These are phyloP conservation scores for Raphanus hybrid DNA, from an alignment of 441 rosid species.

Conservation along the genomic window DNA sequence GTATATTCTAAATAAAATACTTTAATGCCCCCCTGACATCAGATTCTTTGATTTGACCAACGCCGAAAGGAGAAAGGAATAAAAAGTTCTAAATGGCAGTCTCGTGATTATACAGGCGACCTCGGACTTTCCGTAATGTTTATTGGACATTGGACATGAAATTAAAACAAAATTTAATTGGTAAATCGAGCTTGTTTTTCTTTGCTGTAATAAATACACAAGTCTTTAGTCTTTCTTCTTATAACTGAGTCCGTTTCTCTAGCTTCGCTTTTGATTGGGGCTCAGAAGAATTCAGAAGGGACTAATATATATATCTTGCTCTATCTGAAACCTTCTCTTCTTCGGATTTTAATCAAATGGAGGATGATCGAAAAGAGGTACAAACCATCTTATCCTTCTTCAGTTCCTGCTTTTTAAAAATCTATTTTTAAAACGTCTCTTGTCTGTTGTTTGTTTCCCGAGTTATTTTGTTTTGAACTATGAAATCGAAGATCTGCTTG, in stretches of 20 bases:
- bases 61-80: constrained; percentile 7
- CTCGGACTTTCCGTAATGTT: constrained; percentile 37
- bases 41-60: constrained; percentile 9
- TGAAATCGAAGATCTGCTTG: constrained; percentile 28
- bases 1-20: too few relatives aligned
- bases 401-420: background rate
- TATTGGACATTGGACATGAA: background rate
- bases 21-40: too few relatives aligned
- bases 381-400: background rate
- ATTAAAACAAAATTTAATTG: background rate
- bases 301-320: background rate
- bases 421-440: too few relatives aligned
- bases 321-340: background rate
- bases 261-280: background rate
- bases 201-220: constrained; percentile 27
- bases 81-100: constrained; percentile 26
- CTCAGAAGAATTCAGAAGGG: background rate
- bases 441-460: constrained; percentile 10
- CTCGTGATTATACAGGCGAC: constrained; percentile 25
- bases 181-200: constrained; percentile 27
- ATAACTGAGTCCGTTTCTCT: constrained; percentile 7
- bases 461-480: background rate
- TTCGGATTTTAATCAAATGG: constrained; percentile 27
- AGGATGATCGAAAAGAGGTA: constrained; percentile 44
- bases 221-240: background rate